A percentile compares a stretch with the other conserved stretches of the same genome.
Conservation (phyloP, 768 basidiomycete species). For the Lactarius pseudohatsudake region DNA sequence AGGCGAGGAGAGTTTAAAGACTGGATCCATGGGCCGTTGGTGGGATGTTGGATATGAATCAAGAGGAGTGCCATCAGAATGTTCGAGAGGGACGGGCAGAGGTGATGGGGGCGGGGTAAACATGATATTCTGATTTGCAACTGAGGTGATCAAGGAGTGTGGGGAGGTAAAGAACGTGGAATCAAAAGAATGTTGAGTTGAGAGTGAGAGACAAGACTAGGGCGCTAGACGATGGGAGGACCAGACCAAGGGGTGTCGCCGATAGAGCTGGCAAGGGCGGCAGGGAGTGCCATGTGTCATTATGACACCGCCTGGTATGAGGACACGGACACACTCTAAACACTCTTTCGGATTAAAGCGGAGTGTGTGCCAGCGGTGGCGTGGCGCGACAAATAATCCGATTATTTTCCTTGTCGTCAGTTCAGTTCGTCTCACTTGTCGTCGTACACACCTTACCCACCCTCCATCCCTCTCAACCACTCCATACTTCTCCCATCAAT, state of each 20-base stretch:
- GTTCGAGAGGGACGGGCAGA: conserved; percentile 30
- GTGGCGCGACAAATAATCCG: conserved; percentile 9
- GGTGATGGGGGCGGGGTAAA: conserved; percentile 47
- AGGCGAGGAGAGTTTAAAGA: conserved; percentile 15
- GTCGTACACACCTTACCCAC: too few relatives aligned
- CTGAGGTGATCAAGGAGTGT: neutral
- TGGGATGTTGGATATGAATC: neutral
- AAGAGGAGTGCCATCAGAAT: conserved; percentile 12
- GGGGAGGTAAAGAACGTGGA: conserved; percentile 20
- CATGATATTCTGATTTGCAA: conserved; percentile 30
- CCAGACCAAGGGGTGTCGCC: neutral
- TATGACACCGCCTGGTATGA: neutral
- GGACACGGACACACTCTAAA: neutral
- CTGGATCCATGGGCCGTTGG: conserved; percentile 7
- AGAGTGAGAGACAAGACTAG: neutral
- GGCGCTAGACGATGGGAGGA: neutral
- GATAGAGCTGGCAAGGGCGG: neutral
- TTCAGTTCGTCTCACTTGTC: neutral
- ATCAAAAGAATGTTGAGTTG: conserved; percentile 15
- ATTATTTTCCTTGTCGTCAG: neutral
- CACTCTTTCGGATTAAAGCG: conserved; percentile 31
- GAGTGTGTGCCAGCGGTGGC: conserved; percentile 15
- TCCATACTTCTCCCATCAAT: conserved; percentile 10
- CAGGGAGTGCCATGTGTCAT: too few relatives aligned
- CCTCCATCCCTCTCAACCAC: neutral